Evolutionary conservation across 345 rosid species (phyloP).

Genomic region (Dipteronia sinensis): DNA sequence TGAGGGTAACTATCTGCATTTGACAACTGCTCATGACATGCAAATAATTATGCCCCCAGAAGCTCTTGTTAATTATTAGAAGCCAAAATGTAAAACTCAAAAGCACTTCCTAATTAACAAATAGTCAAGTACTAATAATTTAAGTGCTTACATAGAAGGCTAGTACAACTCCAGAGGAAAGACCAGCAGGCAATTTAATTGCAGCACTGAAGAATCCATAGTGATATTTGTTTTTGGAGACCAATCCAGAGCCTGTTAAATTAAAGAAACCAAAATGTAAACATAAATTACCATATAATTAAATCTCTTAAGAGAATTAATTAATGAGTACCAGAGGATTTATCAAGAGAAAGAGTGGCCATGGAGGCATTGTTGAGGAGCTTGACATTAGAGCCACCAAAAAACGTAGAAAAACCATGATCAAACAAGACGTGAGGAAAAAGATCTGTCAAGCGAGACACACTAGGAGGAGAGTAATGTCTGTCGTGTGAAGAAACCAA

Average conservation of each 20-base stretch:
- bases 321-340: conserved; percentile 47
- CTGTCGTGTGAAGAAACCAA: conserved; percentile 61
- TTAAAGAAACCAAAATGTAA: neutral
- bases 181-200: conserved; percentile 80
- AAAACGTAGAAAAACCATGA: conserved; percentile 44
- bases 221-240: conserved; percentile 49
- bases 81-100: neutral
- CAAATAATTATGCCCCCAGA: neutral
- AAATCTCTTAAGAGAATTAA: neutral
- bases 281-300: neutral
- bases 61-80: neutral
- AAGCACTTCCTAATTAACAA: neutral
- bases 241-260: conserved; percentile 73
- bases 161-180: conserved; percentile 86
- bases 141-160: conserved; percentile 73
- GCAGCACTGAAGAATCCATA: conserved; percentile 92
- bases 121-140: neutral
- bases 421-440: conserved; percentile 53
- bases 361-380: conserved; percentile 56
- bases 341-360: conserved; percentile 69
- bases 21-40: conserved; percentile 52
- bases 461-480: conserved; percentile 54
- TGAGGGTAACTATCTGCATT: conserved; percentile 70
- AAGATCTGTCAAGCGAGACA: conserved; percentile 61
- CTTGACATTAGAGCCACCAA: conserved; percentile 61